A percentile compares a stretch with the other conserved stretches of the same genome.
These are phyloP conservation scores for Manihot esculenta DNA, from an alignment of 441 rosid genomes.

Conservation along the genomic window DNA sequence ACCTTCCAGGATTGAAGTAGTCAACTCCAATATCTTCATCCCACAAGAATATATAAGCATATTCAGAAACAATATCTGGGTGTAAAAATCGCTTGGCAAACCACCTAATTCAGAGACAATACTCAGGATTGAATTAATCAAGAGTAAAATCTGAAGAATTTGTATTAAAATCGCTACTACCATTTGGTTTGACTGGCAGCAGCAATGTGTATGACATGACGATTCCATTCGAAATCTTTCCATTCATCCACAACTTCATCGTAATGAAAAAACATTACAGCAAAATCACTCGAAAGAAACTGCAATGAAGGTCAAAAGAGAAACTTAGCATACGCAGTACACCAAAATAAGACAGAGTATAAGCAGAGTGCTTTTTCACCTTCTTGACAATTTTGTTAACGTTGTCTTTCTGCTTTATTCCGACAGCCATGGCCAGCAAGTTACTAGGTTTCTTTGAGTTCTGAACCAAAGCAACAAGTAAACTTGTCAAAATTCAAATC, in stretches of 20 bases:
- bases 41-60: conserved; percentile 80
- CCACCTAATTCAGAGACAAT: no score
- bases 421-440: conserved; percentile 78
- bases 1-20: conserved; percentile 63
- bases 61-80: conserved; percentile 72
- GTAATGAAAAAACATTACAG: conserved; percentile 79
- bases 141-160: neutral
- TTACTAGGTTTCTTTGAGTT: conserved; percentile 40
- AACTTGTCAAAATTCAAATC: neutral
- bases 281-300: conserved; percentile 59
- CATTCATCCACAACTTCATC: conserved; percentile 76
- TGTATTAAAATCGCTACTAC: conserved; percentile 27
- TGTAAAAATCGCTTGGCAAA: conserved; percentile 72
- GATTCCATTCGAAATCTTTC: conserved; percentile 73
- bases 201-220: conserved; percentile 61
- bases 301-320: conserved; percentile 28
- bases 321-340: conserved; percentile 5
- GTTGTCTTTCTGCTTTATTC: conserved; percentile 65
- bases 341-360: neutral
- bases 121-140: no score
- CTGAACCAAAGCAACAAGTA: conserved; percentile 18
- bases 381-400: conserved; percentile 67
- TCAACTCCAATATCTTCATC: conserved; percentile 90
- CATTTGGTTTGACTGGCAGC: conserved; percentile 84
- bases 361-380: conserved; percentile 34